Percentiles rank a stretch among this genome's conserved stretches.
Evolutionary conservation across 306 rosid species (phyloP).

Genomic region (Malus fusca): DNA sequence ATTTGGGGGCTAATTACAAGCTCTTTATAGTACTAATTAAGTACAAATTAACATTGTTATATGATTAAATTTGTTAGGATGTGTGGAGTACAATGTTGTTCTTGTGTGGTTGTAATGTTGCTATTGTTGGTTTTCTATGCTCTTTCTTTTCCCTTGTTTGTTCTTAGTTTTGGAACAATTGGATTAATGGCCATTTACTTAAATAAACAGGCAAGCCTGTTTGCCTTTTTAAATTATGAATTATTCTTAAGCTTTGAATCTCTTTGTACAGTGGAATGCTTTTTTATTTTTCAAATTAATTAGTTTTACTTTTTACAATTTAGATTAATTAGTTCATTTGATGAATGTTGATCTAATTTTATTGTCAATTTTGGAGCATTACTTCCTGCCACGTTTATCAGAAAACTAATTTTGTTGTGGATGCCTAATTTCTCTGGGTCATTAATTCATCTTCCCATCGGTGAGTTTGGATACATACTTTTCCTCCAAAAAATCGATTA

Average conservation of each 20-base stretch:
- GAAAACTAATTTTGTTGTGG: no score
- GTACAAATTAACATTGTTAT: neutral
- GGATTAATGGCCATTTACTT: neutral
- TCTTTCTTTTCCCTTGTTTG: neutral
- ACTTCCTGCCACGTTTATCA: no score
- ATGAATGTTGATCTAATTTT: neutral
- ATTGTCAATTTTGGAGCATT: no score
- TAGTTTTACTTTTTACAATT: neutral
- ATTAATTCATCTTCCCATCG: no score
- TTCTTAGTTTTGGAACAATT: neutral
- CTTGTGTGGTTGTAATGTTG: neutral
- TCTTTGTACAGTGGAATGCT: neutral
- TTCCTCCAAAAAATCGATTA: no score
- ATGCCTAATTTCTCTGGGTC: no score
- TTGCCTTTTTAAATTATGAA: conserved; percentile 11
- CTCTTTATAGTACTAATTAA: neutral
- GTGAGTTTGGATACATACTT: no score
- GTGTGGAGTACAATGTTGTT: neutral
- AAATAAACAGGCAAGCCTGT: conserved; percentile 22
- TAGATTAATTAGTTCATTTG: neutral
- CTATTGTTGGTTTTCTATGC: neutral
- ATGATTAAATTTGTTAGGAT: neutral
- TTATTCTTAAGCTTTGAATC: neutral
- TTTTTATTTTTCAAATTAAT: no score
- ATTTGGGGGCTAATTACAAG: neutral